A percentile compares a stretch with the other conserved stretches of the same genome.
phyloP scores from a whole-genome alignment of 306 rosid species.

The Crotalaria pallida region DNA sequence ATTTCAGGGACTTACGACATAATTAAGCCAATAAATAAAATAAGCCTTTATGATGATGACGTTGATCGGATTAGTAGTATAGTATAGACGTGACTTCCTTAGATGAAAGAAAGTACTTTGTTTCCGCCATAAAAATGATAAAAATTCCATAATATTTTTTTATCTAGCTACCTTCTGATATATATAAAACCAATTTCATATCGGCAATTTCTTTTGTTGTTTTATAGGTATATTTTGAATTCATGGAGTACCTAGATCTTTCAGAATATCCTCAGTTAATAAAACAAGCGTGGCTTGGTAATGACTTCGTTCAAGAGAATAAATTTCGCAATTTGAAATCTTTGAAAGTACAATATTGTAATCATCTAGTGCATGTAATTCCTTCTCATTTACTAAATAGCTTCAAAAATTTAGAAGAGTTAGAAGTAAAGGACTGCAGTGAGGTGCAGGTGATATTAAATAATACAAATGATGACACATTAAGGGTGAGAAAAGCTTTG shows the following conservation, averaged over 20 bases:
- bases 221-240: neutral
- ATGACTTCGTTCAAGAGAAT: neutral
- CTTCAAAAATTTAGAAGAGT: conserved; percentile 14
- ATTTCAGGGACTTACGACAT: too few relatives aligned
- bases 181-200: too few relatives aligned
- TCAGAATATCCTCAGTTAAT: neutral
- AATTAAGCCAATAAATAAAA: too few relatives aligned
- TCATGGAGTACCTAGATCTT: neutral
- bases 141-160: too few relatives aligned
- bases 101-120: too few relatives aligned
- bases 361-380: neutral
- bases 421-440: accelerated
- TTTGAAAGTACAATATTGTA: accelerated
- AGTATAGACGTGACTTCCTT: too few relatives aligned
- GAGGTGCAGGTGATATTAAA: neutral
- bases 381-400: conserved; percentile 12
- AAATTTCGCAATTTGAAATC: neutral
- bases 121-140: too few relatives aligned
- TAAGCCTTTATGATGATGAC: too few relatives aligned
- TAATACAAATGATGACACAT: neutral
- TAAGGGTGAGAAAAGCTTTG: neutral
- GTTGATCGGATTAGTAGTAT: too few relatives aligned
- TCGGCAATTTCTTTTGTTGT: too few relatives aligned
- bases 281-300: neutral
- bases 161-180: too few relatives aligned